phyloP scores from a whole-genome alignment of 1,139 yeast genomes.

The Geotrichum cucujoidarum region DNA sequence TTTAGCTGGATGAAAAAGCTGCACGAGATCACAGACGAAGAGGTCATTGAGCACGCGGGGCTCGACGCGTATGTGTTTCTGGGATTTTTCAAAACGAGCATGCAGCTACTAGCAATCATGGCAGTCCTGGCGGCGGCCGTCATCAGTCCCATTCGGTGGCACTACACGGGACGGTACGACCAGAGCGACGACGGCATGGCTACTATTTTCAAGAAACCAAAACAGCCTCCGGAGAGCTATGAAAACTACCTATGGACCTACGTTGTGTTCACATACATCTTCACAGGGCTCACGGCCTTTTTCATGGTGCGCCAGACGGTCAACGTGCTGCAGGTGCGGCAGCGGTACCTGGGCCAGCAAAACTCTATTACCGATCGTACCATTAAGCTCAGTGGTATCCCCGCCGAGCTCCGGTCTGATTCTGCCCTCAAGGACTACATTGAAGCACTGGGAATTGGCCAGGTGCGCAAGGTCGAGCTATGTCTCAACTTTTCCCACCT shows the following conservation, averaged over 20 bases:
- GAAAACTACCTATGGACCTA: slow-evolving; percentile 61
- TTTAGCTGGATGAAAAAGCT: slow-evolving; percentile 78
- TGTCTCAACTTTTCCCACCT: slow-evolving; percentile 82
- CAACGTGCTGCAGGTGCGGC: slow-evolving; percentile 70
- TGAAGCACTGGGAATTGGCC: slow-evolving; percentile 72
- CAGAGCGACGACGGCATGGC: slow-evolving; percentile 41
- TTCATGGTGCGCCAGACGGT: slow-evolving; percentile 64
- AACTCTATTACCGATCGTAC: slow-evolving; percentile 91
- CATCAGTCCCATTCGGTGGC: slow-evolving; percentile 68
- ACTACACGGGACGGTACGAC: slow-evolving; percentile 65
- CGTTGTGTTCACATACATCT: slow-evolving; percentile 78
- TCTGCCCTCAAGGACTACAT: slow-evolving; percentile 65
- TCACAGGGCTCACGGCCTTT: slow-evolving; percentile 64
- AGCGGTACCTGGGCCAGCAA: slow-evolving; percentile 77
- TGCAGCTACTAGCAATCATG: slow-evolving; percentile 54
- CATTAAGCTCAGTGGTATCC: slow-evolving; percentile 84
- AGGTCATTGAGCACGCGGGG: slow-evolving; percentile 84
- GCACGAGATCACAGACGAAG: slow-evolving; percentile 61
- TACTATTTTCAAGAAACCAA: slow-evolving; percentile 8
- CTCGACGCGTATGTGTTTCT: slow-evolving; percentile 86
- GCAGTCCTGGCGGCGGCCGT: slow-evolving; percentile 59
- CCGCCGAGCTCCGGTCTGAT: slow-evolving; percentile 70
- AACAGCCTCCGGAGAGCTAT: slow-evolving; percentile 26
- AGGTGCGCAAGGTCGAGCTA: slow-evolving; percentile 66
- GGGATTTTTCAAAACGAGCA: slow-evolving; percentile 77